Evolutionary conservation across 768 basidiomycete species (phyloP).

Genomic region (Tricholoma matsutake): DNA sequence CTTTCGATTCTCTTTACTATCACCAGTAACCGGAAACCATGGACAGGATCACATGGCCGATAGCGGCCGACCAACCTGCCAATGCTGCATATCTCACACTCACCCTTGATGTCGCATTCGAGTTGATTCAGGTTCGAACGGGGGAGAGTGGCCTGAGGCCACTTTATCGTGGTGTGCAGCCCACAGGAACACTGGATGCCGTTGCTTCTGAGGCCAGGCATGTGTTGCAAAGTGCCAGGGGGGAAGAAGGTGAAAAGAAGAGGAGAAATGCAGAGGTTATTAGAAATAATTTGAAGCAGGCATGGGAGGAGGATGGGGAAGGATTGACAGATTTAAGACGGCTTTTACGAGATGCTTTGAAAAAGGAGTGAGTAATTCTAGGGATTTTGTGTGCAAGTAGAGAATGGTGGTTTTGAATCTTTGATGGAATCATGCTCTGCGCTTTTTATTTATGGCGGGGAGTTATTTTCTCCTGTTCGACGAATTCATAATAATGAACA

Average conservation of each 20-base stretch:
- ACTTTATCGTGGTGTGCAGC: slow-evolving; percentile 5
- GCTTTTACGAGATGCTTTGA: background rate
- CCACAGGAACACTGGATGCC: slow-evolving; percentile 15
- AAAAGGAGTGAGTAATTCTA: background rate
- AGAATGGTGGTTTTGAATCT: no score
- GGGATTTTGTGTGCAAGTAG: no score
- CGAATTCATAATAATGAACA: no score
- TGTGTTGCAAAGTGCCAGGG: background rate
- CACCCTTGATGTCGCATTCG: slow-evolving; percentile 18
- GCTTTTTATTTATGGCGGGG: no score
- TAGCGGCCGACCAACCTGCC: slow-evolving; percentile 18
- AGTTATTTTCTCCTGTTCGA: no score
- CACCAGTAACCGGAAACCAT: background rate
- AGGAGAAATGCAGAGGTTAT: background rate
- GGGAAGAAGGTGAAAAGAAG: background rate
- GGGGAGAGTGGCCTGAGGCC: slow-evolving; percentile 12
- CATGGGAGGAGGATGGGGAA: background rate
- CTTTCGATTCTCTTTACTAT: background rate
- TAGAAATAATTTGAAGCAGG: background rate
- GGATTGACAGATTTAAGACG: background rate
- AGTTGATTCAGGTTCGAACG: slow-evolving; percentile 19
- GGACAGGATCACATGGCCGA: slow-evolving; percentile 21
- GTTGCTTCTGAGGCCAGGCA: slow-evolving; percentile 11
- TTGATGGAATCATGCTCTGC: no score
- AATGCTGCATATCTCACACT: slow-evolving; percentile 14